A percentile compares a stretch with the other conserved stretches of the same genome.
phyloP scores from a whole-genome alignment of 176 grass and related monocot species.

The Zea luxurians region DNA sequence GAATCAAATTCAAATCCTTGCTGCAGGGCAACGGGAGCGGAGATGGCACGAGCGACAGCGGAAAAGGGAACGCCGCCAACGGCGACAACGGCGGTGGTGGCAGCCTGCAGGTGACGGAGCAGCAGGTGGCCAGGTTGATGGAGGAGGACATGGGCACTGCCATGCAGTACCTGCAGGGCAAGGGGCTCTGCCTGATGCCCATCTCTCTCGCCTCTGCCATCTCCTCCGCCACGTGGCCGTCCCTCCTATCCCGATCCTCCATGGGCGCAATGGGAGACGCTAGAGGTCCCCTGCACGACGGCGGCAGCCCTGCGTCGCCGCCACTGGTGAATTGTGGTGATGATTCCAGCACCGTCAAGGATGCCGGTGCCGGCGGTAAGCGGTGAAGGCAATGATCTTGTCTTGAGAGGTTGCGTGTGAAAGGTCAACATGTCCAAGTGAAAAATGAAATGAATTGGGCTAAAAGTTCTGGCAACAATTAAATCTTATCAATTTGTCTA shows the following conservation, averaged over 20 bases:
- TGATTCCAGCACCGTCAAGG: conserved; percentile 21
- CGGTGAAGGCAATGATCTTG: conserved; percentile 34
- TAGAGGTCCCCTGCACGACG: background rate
- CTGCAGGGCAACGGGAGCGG: conserved; percentile 42
- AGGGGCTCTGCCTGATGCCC: conserved; percentile 94
- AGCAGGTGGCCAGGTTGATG: conserved; percentile 88
- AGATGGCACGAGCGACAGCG: conserved; percentile 28
- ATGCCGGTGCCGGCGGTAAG: background rate
- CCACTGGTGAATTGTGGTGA: conserved; percentile 18
- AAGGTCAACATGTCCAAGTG: too few relatives aligned
- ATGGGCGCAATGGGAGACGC: background rate
- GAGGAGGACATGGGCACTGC: conserved; percentile 93
- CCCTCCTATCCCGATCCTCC: conserved; percentile 41
- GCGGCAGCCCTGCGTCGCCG: conserved; percentile 18
- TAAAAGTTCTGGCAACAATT: too few relatives aligned
- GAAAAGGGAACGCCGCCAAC: conserved; percentile 4
- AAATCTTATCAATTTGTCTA: too few relatives aligned
- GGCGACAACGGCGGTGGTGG: conserved; percentile 39
- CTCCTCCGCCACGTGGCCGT: conserved; percentile 62
- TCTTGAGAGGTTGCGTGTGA: background rate
- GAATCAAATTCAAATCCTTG: background rate
- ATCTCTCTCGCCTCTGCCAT: conserved; percentile 83
- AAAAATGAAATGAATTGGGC: too few relatives aligned
- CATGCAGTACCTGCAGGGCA: conserved; percentile 98
- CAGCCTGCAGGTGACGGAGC: conserved; percentile 72